Evolutionary conservation across 495 filamentous ascomycete species (phyloP).

Genomic region (Daldinia caldariorum): DNA sequence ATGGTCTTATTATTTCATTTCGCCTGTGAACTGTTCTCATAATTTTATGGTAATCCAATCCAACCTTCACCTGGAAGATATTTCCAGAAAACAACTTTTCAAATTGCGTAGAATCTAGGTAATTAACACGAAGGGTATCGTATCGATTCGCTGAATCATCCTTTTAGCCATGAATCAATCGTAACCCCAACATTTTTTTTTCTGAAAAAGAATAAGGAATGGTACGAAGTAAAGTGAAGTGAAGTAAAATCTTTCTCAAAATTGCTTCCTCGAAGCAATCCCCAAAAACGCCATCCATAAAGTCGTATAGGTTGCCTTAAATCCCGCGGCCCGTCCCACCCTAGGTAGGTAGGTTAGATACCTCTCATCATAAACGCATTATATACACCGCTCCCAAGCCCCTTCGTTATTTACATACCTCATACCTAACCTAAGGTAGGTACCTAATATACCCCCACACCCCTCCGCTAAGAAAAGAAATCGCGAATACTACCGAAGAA

Average conservation of each 20-base stretch:
- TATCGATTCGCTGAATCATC: slow-evolving; percentile 28
- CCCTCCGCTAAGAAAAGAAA: slow-evolving; percentile 42
- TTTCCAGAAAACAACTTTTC: not conserved
- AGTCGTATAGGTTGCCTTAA: slow-evolving; percentile 18
- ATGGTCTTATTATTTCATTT: not conserved
- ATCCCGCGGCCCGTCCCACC: too few relatives aligned
- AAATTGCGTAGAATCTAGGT: slow-evolving; percentile 30
- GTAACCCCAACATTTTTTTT: slow-evolving; percentile 25
- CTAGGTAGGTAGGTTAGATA: too few relatives aligned
- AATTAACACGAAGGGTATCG: slow-evolving; percentile 30
- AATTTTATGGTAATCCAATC: not conserved
- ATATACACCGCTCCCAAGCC: not conserved
- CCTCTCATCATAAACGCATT: not conserved
- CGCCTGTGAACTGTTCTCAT: not conserved
- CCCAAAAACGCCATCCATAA: slow-evolving; percentile 35
- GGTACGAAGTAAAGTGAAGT: slow-evolving; percentile 35
- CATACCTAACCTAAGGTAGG: not conserved
- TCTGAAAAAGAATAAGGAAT: slow-evolving; percentile 19
- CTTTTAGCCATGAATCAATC: slow-evolving; percentile 37
- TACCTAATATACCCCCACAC: not conserved
- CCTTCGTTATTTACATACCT: not conserved
- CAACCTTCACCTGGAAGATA: not conserved
- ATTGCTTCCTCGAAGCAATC: not conserved
- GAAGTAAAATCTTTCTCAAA: slow-evolving; percentile 27
- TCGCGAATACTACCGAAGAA: slow-evolving; percentile 43